Evolutionary conservation across 1,284 basidiomycete species (phyloP).

Genomic region (Cryptococcus hybrid): DNA sequence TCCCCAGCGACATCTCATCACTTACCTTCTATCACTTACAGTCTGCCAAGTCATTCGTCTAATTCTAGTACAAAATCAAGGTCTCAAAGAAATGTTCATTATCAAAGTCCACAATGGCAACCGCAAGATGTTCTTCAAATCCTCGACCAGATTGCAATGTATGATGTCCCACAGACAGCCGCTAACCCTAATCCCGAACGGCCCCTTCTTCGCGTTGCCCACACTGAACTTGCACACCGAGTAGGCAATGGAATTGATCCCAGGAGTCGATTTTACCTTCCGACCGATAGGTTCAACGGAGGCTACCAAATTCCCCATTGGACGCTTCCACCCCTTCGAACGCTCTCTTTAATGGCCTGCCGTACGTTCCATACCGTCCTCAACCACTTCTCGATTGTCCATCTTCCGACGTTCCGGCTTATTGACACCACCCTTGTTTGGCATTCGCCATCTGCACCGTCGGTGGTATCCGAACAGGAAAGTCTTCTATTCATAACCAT

Average conservation of each 20-base stretch:
- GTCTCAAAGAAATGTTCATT: no score
- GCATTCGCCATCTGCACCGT: constrained; percentile 53
- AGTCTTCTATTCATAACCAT: neutral
- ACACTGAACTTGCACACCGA: constrained; percentile 8
- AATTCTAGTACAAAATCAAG: constrained; percentile 6
- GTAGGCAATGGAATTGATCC: constrained; percentile 23
- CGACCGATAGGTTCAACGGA: constrained; percentile 48
- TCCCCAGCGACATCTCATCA: constrained; percentile 28
- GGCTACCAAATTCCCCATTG: constrained; percentile 53
- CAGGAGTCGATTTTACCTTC: constrained; percentile 40
- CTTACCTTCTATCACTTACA: constrained; percentile 31
- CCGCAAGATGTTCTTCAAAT: constrained; percentile 26
- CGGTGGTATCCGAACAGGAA: constrained; percentile 39
- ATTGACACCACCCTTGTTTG: constrained; percentile 47
- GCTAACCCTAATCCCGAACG: constrained; percentile 46
- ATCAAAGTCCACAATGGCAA: constrained; percentile 21
- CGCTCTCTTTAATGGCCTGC: constrained; percentile 49
- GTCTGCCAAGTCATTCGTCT: neutral
- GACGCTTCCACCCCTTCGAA: constrained; percentile 48
- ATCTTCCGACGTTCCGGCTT: constrained; percentile 51
- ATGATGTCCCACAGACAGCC: constrained; percentile 41
- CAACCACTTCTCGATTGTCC: constrained; percentile 51
- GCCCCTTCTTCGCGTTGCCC: constrained; percentile 39
- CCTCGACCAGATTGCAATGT: constrained; percentile 37
- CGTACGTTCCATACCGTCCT: constrained; percentile 50